Conservation (phyloP, 306 rosid species). For the Lathyrus oleraceus region DNA sequence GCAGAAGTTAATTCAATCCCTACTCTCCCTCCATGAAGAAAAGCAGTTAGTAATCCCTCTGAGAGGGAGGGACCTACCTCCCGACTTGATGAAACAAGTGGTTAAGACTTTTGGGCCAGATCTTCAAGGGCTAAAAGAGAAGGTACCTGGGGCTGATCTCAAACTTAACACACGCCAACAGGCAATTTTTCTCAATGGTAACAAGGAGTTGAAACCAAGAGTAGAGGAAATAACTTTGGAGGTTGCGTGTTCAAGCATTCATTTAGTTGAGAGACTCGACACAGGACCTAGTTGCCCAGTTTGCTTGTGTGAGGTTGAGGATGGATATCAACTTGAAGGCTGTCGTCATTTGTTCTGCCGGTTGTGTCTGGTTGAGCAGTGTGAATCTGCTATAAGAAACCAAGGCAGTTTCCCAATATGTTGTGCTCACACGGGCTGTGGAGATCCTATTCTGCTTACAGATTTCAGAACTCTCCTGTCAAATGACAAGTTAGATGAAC, state of each 20-base stretch:
- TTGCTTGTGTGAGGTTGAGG: slow-evolving; percentile 89
- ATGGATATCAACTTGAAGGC: slow-evolving; percentile 69
- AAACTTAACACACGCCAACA: slow-evolving; percentile 62
- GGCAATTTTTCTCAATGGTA: slow-evolving; percentile 53
- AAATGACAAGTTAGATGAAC: slow-evolving; percentile 75
- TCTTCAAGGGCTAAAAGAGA: slow-evolving; percentile 69
- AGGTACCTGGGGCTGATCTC: slow-evolving; percentile 68
- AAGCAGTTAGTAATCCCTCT: slow-evolving; percentile 73
- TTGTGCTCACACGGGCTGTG: slow-evolving; percentile 61
- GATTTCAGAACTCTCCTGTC: slow-evolving; percentile 64
- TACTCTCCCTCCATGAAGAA: slow-evolving; percentile 59
- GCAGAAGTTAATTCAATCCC: slow-evolving; percentile 62
- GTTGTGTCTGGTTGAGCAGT: slow-evolving; percentile 77
- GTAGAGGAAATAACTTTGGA: slow-evolving; percentile 62
- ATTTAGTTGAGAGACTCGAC: slow-evolving; percentile 41
- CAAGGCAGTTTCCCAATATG: slow-evolving; percentile 74
- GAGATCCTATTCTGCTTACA: slow-evolving; percentile 50
- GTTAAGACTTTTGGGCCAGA: slow-evolving; percentile 82
- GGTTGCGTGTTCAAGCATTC: slow-evolving; percentile 42
- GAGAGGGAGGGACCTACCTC: slow-evolving; percentile 64
- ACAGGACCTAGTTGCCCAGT: slow-evolving; percentile 66
- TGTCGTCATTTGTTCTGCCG: slow-evolving; percentile 74
- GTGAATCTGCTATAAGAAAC: slow-evolving; percentile 74
- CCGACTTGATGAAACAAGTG: slow-evolving; percentile 82
- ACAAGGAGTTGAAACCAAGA: slow-evolving; percentile 65